A percentile compares a stretch with the other conserved stretches of the same genome.
Conservation (phyloP, 2,329 filamentous ascomycete species). For the Incumbomyces delicatus region DNA sequence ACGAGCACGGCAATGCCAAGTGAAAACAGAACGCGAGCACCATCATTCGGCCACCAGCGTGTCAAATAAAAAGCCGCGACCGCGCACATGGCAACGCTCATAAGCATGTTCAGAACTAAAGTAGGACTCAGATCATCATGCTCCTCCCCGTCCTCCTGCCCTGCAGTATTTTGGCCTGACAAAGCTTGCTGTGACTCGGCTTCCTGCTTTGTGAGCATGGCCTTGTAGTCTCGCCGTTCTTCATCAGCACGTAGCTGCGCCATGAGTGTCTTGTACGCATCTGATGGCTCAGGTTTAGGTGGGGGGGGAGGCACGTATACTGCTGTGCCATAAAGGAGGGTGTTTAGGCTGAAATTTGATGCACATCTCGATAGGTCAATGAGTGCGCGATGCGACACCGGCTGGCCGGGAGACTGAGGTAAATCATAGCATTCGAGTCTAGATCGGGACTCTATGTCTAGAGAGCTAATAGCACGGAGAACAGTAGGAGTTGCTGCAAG, state of each 20-base stretch:
- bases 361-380: slow-evolving; percentile 24
- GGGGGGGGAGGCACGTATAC: slow-evolving; percentile 73
- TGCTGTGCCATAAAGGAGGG: slow-evolving; percentile 59
- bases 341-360: slow-evolving; percentile 49
- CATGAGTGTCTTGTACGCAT: slow-evolving; percentile 84
- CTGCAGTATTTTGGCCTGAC: slow-evolving; percentile 33
- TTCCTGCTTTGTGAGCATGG: slow-evolving; percentile 52
- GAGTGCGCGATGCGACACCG: slow-evolving; percentile 35
- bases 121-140: slow-evolving; percentile 33
- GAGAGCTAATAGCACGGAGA: slow-evolving; percentile 24
- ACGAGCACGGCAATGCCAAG: slow-evolving; percentile 33
- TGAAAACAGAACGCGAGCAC: slow-evolving; percentile 29
- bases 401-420: slow-evolving; percentile 17
- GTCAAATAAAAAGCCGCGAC: slow-evolving; percentile 36
- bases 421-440: too few relatives aligned
- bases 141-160: slow-evolving; percentile 14
- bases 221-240: slow-evolving; percentile 71
- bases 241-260: slow-evolving; percentile 70
- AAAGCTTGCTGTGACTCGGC: slow-evolving; percentile 25
- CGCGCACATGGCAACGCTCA: slow-evolving; percentile 67
- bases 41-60: slow-evolving; percentile 19
- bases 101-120: slow-evolving; percentile 78
- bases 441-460: too few relatives aligned
- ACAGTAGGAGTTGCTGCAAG: slow-evolving; percentile 32
- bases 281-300: slow-evolving; percentile 66